A percentile compares a stretch with the other conserved stretches of the same genome.
phyloP scores from a whole-genome alignment of 179 eudicot species.

The Amaranthus tricolor region DNA sequence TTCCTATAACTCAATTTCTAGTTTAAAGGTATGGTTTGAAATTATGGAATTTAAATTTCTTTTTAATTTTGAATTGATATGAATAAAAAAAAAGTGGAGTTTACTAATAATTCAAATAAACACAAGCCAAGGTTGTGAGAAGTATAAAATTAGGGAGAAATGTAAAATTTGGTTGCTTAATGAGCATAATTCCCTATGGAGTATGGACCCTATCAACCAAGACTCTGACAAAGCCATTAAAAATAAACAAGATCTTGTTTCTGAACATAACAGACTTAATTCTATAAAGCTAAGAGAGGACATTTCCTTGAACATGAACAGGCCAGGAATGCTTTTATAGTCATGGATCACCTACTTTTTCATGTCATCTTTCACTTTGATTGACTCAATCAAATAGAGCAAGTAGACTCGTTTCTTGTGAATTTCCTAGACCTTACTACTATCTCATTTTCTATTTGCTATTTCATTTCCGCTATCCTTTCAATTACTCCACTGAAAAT shows the following conservation, averaged over 20 bases:
- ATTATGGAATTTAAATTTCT: no score
- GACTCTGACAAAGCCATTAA: slow-evolving; percentile 5
- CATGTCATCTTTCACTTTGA: not conserved
- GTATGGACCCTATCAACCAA: not conserved
- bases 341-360: not conserved
- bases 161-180: no score
- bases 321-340: not conserved
- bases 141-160: no score
- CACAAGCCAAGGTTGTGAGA: no score
- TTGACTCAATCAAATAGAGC: not conserved
- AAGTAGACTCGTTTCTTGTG: not conserved
- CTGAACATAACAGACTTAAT: not conserved
- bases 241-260: slow-evolving; percentile 5
- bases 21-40: no score
- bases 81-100: no score
- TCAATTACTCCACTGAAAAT: no score
- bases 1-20: no score
- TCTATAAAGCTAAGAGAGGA: not conserved
- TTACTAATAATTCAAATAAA: no score
- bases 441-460: not conserved
- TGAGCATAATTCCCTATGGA: no score
- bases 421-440: not conserved
- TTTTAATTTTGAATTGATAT: no score
- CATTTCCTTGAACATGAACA: not conserved
- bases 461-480: not conserved